These are phyloP conservation scores for Circinella umbellata DNA, from an alignment of 371 early-diverging fungal genomes.

Conservation along the genomic window DNA sequence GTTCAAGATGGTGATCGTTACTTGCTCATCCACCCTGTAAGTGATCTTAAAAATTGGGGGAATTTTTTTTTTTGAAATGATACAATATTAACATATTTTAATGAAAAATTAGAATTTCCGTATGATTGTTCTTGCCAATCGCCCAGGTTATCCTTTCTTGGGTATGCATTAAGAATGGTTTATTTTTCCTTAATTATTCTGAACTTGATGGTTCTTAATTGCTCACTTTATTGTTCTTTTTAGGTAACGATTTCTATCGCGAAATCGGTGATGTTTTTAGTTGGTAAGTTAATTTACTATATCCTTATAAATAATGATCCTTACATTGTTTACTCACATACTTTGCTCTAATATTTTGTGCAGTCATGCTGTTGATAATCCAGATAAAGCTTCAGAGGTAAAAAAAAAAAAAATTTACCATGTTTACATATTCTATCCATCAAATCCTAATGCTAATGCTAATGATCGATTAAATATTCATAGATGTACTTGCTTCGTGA, in stretches of 20 bases:
- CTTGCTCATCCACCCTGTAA: conserved; percentile 67
- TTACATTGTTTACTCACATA: background rate
- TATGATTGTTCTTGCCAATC: conserved; percentile 86
- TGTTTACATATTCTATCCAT: too few species aligned
- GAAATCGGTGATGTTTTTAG: conserved; percentile 84
- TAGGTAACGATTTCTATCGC: conserved; percentile 87
- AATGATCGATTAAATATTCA: background rate
- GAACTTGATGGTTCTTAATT: background rate
- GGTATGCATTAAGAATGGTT: conserved; percentile 18
- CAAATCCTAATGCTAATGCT: background rate
- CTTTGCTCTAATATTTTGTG: conserved; percentile 1
- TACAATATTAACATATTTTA: background rate
- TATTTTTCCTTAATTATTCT: background rate
- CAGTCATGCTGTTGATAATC: conserved; percentile 82
- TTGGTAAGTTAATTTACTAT: conserved; percentile 33
- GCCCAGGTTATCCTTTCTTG: conserved; percentile 66
- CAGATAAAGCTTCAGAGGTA: conserved; percentile 74
- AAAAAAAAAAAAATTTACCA: background rate
- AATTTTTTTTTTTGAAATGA: background rate
- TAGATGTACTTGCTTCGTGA: conserved; percentile 69
- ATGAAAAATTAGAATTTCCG: conserved; percentile 59
- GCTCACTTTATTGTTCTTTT: conserved; percentile 52
- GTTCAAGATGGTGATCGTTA: conserved; percentile 41
- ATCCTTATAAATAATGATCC: background rate
- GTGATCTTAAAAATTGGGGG: background rate